phyloP scores from a whole-genome alignment of 2,329 filamentous ascomycete species.

The Colletotrichum nymphaeae region DNA sequence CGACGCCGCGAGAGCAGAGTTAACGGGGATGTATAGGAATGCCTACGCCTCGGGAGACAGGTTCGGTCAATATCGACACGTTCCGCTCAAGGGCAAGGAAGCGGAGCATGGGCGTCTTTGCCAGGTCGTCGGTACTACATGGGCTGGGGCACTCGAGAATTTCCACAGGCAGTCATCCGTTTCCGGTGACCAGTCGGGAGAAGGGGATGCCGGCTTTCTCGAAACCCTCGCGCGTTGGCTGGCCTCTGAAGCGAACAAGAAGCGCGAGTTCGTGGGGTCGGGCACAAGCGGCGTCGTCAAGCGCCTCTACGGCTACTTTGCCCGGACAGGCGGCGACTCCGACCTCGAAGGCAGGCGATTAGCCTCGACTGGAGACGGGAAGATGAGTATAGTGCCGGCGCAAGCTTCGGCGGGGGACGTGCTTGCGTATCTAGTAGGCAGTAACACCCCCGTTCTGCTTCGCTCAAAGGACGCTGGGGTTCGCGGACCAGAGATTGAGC shows the following conservation, averaged over 20 bases:
- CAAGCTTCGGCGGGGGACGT: not conserved
- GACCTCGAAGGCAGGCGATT: not conserved
- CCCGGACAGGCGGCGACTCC: not conserved
- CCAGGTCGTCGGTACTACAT: not conserved
- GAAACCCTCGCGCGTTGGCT: not conserved
- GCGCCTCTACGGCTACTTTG: not conserved
- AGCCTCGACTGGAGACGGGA: not conserved
- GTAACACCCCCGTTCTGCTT: not conserved
- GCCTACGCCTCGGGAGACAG: not conserved
- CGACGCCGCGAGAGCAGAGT: not conserved
- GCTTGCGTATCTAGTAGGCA: not conserved
- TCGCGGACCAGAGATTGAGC: not conserved
- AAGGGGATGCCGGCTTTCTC: not conserved
- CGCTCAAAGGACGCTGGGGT: not conserved
- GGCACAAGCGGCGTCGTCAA: not conserved
- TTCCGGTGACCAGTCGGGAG: not conserved
- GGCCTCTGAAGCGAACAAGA: not conserved
- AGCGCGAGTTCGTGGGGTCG: not conserved
- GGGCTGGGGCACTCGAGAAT: not conserved
- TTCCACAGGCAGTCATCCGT: not conserved
- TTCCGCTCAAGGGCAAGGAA: slow-evolving; percentile 5
- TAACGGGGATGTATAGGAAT: not conserved
- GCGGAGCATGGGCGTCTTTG: not conserved
- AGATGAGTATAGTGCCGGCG: not conserved
- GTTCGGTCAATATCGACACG: slow-evolving; percentile 3